Percentiles rank a stretch among this genome's conserved stretches.
Evolutionary conservation across 805 yeast species (phyloP).

Genomic region (Debaryomyces tyrocola): DNA sequence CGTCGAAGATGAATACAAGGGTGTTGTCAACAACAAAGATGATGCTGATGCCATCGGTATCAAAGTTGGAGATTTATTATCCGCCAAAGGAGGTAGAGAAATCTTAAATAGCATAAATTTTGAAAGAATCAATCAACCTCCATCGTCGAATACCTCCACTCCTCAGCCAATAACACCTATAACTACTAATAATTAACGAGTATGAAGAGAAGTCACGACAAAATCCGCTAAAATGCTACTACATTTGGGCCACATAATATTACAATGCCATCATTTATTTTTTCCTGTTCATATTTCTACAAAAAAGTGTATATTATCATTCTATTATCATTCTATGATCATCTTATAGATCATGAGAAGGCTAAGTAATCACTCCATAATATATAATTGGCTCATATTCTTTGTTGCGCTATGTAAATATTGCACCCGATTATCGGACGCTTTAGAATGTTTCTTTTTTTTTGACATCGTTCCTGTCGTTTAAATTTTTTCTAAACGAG

Average conservation of each 20-base stretch:
- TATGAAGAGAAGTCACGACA: too few relatives aligned
- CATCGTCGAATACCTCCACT: constrained; percentile 7
- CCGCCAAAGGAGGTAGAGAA: constrained; percentile 75
- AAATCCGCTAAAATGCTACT: too few relatives aligned
- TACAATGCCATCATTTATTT: neutral
- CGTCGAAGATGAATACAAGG: constrained; percentile 56
- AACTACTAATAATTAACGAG: too few relatives aligned
- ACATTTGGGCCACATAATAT: too few relatives aligned
- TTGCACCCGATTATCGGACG: neutral
- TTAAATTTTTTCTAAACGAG: neutral
- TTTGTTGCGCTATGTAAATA: neutral
- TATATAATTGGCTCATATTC: neutral
- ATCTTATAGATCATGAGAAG: too few relatives aligned
- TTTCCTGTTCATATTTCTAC: neutral
- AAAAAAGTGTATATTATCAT: neutral
- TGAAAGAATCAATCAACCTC: constrained; percentile 53
- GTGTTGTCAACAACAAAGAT: constrained; percentile 38
- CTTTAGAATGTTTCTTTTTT: neutral
- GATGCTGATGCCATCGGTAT: constrained; percentile 76
- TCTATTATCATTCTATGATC: neutral
- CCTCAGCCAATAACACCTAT: too few relatives aligned
- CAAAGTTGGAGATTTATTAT: constrained; percentile 63
- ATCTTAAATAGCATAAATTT: constrained; percentile 81
- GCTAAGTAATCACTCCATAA: neutral
- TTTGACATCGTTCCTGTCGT: constrained; percentile 6